Evolutionary conservation across 768 basidiomycete genomes (phyloP).

Genomic region (Zangia roseola): DNA sequence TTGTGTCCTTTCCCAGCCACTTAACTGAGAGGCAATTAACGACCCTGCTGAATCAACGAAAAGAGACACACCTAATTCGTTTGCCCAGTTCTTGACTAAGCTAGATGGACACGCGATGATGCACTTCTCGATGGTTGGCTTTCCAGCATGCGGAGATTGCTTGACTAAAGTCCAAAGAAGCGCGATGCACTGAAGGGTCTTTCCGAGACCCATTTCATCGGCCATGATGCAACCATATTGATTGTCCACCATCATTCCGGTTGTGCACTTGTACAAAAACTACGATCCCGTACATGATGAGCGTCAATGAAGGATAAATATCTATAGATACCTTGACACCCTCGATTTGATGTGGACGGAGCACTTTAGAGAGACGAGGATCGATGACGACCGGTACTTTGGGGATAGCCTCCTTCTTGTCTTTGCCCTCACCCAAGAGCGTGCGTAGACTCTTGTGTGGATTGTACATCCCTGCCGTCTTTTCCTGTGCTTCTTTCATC

Average conservation of each 20-base stretch:
- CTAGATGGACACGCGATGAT: constrained; percentile 97
- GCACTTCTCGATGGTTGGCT: constrained; percentile 90
- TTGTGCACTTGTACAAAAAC: constrained; percentile 96
- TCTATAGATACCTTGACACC: constrained; percentile 80
- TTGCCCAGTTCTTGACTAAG: constrained; percentile 98
- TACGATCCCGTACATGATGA: constrained; percentile 32
- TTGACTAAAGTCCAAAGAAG: constrained; percentile 94
- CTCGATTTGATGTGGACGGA: constrained; percentile 97
- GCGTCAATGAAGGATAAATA: background rate
- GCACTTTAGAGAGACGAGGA: constrained; percentile 78
- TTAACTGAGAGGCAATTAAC: constrained; percentile 56
- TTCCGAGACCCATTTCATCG: constrained; percentile 98
- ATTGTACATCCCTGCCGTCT: constrained; percentile 73
- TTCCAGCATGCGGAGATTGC: constrained; percentile 88
- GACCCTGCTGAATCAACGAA: background rate
- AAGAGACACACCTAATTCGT: constrained; percentile 77
- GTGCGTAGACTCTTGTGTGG: constrained; percentile 90
- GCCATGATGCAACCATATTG: constrained; percentile 99
- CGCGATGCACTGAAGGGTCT: constrained; percentile 95
- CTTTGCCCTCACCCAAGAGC: constrained; percentile 69
- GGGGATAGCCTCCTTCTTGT: constrained; percentile 58
- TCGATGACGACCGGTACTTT: constrained; percentile 99
- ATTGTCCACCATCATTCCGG: constrained; percentile 88
- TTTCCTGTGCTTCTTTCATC: constrained; percentile 62
- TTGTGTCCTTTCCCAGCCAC: constrained; percentile 87